Percentiles rank a stretch among this genome's conserved stretches.
phyloP scores from a whole-genome alignment of 345 rosid genomes.

The Citrus australasica region DNA sequence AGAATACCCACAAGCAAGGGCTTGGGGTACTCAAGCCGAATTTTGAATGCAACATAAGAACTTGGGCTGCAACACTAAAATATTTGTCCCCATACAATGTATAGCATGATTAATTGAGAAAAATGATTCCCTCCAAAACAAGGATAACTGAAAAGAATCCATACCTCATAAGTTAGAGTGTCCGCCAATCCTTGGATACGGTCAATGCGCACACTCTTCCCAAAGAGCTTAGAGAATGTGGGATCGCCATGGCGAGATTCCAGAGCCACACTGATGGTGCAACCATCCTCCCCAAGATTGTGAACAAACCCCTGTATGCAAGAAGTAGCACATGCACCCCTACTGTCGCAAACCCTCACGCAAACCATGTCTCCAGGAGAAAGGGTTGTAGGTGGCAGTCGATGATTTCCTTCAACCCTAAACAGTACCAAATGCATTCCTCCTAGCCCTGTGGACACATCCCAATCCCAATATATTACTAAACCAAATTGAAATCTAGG shows the following conservation, averaged over 20 bases:
- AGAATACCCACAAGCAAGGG: background rate
- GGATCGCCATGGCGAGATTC: slow-evolving; percentile 99
- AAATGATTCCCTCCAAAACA: background rate
- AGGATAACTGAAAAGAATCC: background rate
- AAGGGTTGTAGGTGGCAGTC: slow-evolving; percentile 87
- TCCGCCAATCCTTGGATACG: slow-evolving; percentile 92
- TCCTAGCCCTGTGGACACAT: slow-evolving; percentile 65
- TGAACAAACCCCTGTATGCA: slow-evolving; percentile 92
- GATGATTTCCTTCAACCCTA: slow-evolving; percentile 77
- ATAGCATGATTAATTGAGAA: no score
- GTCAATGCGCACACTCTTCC: slow-evolving; percentile 86
- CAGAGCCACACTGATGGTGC: slow-evolving; percentile 85
- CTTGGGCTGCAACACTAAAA: background rate
- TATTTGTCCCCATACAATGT: background rate
- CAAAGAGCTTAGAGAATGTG: slow-evolving; percentile 91
- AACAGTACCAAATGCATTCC: slow-evolving; percentile 93
- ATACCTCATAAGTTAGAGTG: slow-evolving; percentile 92
- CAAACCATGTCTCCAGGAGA: slow-evolving; percentile 99
- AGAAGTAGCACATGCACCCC: slow-evolving; percentile 87
- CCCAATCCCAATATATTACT: slow-evolving; percentile 13
- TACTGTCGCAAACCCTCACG: slow-evolving; percentile 77
- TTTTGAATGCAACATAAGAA: background rate
- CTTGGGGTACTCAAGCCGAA: background rate
- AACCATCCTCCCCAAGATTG: slow-evolving; percentile 91
- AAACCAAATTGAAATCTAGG: background rate